Conservation (phyloP, 352 stramenopile genomes). For the Globisporangium spinosum region DNA sequence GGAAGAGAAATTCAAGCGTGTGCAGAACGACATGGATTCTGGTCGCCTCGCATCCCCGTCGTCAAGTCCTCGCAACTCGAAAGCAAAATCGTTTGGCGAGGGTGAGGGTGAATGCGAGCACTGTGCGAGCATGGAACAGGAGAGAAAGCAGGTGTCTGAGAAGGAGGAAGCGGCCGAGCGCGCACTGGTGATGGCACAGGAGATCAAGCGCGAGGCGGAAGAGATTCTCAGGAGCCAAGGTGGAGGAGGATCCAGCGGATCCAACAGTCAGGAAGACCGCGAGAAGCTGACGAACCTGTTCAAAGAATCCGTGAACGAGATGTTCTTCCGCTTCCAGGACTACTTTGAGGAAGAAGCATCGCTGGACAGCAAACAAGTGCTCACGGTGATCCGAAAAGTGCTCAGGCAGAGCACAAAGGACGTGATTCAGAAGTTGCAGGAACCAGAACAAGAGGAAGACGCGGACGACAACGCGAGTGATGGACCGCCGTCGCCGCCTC, state of each 20-base stretch:
- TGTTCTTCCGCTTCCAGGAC: conserved; percentile 83
- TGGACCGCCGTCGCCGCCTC: conserved; percentile 33
- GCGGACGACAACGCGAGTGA: conserved; percentile 35
- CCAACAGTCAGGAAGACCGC: conserved; percentile 24
- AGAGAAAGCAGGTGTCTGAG: conserved; percentile 16
- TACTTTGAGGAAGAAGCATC: conserved; percentile 64
- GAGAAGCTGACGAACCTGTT: conserved; percentile 52
- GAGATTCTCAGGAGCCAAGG: conserved; percentile 30
- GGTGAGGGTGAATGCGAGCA: conserved; percentile 20
- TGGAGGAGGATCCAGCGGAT: conserved; percentile 14
- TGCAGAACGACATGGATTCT: conserved; percentile 36
- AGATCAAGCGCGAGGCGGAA: conserved; percentile 58
- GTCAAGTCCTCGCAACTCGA: conserved; percentile 21
- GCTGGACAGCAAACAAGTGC: conserved; percentile 66
- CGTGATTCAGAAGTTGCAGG: conserved; percentile 52
- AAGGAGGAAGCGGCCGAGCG: conserved; percentile 46
- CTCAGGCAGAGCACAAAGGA: conserved; percentile 77
- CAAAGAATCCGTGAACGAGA: conserved; percentile 76
- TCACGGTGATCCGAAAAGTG: conserved; percentile 70
- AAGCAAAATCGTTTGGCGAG: conserved; percentile 10
- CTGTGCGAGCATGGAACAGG: conserved; percentile 17
- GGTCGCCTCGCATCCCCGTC: conserved; percentile 25
- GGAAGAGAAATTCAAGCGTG: conserved; percentile 42
- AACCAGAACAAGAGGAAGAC: conserved; percentile 24
- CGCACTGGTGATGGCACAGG: conserved; percentile 41